Evolutionary conservation across 108 stramenopile genomes (phyloP).

Genomic region (Skeletonema potamos): DNA sequence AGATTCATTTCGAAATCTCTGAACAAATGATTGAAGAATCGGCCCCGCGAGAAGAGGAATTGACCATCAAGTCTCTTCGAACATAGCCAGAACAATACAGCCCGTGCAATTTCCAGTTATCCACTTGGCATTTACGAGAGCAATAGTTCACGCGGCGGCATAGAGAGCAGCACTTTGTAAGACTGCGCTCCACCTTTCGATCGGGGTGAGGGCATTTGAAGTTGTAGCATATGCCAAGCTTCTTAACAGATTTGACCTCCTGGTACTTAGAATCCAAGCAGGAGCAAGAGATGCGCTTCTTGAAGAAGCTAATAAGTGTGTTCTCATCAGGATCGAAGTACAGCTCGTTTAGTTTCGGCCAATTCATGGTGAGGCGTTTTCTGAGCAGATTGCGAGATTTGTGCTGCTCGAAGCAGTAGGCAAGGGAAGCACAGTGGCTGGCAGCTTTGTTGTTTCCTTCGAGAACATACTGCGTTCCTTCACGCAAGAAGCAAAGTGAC

Average conservation of each 20-base stretch:
- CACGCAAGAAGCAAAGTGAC: background rate
- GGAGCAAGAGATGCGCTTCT: slow-evolving; percentile 7
- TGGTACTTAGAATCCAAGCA: background rate
- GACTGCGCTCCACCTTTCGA: background rate
- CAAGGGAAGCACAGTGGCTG: background rate
- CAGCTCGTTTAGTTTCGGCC: background rate
- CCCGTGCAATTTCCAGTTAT: background rate
- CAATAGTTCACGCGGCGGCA: background rate
- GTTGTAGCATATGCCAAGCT: background rate
- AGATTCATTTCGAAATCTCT: too few species aligned
- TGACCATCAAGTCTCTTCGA: background rate
- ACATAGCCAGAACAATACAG: background rate
- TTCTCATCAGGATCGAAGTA: background rate
- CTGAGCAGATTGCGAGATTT: background rate
- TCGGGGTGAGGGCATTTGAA: background rate
- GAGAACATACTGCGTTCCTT: background rate
- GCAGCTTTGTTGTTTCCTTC: background rate
- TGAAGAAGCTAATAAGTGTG: slow-evolving; percentile 4
- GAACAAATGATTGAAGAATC: too few species aligned
- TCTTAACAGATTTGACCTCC: background rate
- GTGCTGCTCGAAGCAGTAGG: background rate
- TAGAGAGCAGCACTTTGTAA: background rate
- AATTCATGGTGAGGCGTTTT: background rate
- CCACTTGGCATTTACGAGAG: background rate
- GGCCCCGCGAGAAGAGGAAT: too few species aligned